Base-by-base conservation (phyloP, 1,284 basidiomycete genomes). In the Puccinia hordei region DNA sequence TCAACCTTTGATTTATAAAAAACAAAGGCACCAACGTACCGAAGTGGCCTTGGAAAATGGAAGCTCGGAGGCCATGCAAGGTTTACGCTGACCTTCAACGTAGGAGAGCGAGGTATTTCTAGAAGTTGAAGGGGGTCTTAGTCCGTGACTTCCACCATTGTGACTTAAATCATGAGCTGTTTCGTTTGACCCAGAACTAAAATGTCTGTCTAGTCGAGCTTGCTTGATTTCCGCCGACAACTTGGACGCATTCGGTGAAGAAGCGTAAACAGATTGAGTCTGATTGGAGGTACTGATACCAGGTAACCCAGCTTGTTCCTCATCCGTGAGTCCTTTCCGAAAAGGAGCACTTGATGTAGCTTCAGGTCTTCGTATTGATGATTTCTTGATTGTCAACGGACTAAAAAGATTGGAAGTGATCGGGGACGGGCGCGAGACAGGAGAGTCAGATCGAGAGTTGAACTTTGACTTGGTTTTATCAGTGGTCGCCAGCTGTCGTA, bases 251-350 rank as follows among this genome's bases (percentile, higher is more conserved):
- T 53, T 74, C 19, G 73, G 57, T 30, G 55, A 59, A 74, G 73
- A 61, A 61, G 46, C 19, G 24, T 44, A 74, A 46, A 63, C n/a
- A 0, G 73, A 74, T 61, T 61, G 55, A 46, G 55, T 41, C 33
- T 57, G 76, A 30, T 46, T 68, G 27, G 57, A 59, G 13, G 68
- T 27, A 10, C 44, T 80, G 33, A 80, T 72, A 10, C 38, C 55
- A 44, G 68, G 68, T 19, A 71, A 41, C 33, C 74, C 74, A 68
- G 59, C 65, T 41, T 73, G 66, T 46, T 80, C 68, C 59, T 72
- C 77, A 33, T 80, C 77, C 38, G 66, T 72, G 27, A 80, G 77
- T 41, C 77, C 77, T 30, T 72, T 80, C 19, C 77, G 77, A 38
- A 80, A 80, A 41, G 77, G 77, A 12, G 69, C 77, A n/a, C 44